A percentile compares a stretch with the other conserved stretches of the same genome.
These are phyloP conservation scores for Porphyrellus sp. DNA, from an alignment of 1,284 basidiomycete species.

Conservation along the genomic window DNA sequence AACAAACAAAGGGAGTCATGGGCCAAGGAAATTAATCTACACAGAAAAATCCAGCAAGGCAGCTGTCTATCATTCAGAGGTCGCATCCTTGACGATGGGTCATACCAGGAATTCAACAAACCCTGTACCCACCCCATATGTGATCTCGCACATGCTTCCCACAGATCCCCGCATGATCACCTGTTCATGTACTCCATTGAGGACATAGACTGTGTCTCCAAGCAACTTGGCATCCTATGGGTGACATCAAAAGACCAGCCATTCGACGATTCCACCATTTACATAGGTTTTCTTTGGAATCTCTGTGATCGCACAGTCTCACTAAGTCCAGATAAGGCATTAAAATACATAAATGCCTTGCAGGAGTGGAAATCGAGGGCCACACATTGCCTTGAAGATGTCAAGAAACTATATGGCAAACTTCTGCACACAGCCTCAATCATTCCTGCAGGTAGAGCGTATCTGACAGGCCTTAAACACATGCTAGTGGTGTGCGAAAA, in stretches of 20 bases:
- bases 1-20: neutral
- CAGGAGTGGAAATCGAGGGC: neutral
- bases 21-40: neutral
- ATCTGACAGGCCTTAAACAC: constrained; percentile 9
- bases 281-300: constrained; percentile 4
- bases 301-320: neutral
- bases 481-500: neutral
- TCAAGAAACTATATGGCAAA: constrained; percentile 3
- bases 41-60: no score
- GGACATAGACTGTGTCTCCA: neutral
- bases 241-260: constrained; percentile 14
- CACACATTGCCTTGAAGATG: neutral
- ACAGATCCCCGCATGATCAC: neutral
- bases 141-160: neutral
- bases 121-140: neutral
- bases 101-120: neutral
- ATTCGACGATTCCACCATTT: neutral
- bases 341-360: neutral
- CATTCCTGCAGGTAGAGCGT: neutral
- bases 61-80: neutral
- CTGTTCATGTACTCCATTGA: neutral
- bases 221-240: constrained; percentile 5
- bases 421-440: neutral
- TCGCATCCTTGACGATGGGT: neutral
- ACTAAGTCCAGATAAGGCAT: neutral